Percentiles rank a stretch among this genome's conserved stretches.
Conservation (phyloP, 202 grass and related monocot species). For the Carex sylvatica region DNA sequence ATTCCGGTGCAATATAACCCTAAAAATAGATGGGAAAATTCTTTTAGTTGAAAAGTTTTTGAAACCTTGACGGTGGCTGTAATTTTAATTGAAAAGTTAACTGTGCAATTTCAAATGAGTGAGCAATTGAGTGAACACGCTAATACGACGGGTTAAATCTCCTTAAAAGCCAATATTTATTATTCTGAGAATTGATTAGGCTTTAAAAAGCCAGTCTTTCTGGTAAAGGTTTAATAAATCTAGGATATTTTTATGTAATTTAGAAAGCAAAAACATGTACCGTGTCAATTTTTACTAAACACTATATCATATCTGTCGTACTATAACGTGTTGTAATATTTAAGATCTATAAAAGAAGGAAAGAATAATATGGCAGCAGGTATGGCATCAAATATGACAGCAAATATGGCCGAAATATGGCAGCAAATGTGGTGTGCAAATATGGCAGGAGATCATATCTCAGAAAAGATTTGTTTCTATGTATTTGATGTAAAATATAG, state of each 20-base stretch:
- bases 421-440: too few relatives aligned
- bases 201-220: not conserved
- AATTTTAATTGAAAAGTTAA: not conserved
- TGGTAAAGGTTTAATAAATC: not conserved
- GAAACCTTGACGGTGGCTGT: too few relatives aligned
- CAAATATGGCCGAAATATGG: too few relatives aligned
- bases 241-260: not conserved
- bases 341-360: too few relatives aligned
- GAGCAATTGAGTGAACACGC: not conserved
- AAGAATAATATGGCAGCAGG: too few relatives aligned
- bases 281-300: not conserved
- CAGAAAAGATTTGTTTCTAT: too few relatives aligned
- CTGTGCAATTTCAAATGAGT: not conserved
- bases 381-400: too few relatives aligned
- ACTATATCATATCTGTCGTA: too few relatives aligned
- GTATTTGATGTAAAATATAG: too few relatives aligned
- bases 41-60: not conserved
- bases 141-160: not conserved
- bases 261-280: not conserved
- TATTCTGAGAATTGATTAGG: not conserved
- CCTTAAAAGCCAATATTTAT: not conserved
- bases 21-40: not conserved
- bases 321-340: too few relatives aligned
- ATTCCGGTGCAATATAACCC: slow-evolving; percentile 93
- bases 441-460: too few relatives aligned